Evolutionary conservation across 805 yeast species (phyloP).

Genomic region (Candida coleopterorum): DNA sequence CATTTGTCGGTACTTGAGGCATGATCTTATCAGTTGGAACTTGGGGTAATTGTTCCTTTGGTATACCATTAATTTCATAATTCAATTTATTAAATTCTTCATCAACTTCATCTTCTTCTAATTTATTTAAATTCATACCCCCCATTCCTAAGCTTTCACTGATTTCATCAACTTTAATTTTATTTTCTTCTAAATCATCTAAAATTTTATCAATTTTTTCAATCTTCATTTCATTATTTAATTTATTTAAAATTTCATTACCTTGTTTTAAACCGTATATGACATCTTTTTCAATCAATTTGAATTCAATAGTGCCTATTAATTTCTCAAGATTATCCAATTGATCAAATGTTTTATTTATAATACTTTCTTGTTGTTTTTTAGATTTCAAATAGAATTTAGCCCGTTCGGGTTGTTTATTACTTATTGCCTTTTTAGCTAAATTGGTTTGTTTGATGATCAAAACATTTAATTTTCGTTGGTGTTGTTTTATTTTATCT

Average conservation of each 20-base stretch:
- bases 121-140: conserved; percentile 35
- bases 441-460: conserved; percentile 57
- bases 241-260: conserved; percentile 63
- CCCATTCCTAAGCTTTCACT: conserved; percentile 47
- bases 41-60: conserved; percentile 13
- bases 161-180: conserved; percentile 71
- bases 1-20: conserved; percentile 26
- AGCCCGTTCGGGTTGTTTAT: conserved; percentile 57
- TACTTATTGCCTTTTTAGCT: conserved; percentile 51
- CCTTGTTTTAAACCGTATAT: conserved; percentile 78
- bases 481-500: conserved; percentile 76
- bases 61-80: conserved; percentile 30
- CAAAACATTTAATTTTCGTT: conserved; percentile 50
- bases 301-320: conserved; percentile 80
- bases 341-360: conserved; percentile 71
- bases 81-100: conserved; percentile 54
- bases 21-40: conserved; percentile 17
- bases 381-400: conserved; percentile 66
- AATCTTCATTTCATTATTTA: conserved; percentile 73
- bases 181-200: conserved; percentile 82
- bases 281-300: conserved; percentile 82
- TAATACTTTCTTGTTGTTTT: conserved; percentile 75
- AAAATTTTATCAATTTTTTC: conserved; percentile 76
- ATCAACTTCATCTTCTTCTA: conserved; percentile 61
- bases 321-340: conserved; percentile 74